Conservation (phyloP, 2,329 filamentous ascomycete genomes). For the Apiospora arundinis region DNA sequence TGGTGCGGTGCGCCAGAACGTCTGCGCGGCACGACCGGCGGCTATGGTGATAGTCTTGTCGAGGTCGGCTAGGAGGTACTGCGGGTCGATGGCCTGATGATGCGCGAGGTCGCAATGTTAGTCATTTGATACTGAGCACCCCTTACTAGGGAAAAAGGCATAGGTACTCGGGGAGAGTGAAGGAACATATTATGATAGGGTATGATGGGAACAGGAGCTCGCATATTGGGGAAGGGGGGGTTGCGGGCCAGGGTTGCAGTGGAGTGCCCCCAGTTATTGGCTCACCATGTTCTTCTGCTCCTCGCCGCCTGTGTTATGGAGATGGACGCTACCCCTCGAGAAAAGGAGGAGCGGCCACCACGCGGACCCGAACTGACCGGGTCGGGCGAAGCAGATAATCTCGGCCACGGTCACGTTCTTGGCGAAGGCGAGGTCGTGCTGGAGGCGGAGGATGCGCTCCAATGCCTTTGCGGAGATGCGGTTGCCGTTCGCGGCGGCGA, state of each 20-base stretch:
- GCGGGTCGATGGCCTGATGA: constrained; percentile 44
- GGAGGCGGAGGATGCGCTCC: constrained; percentile 48
- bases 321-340: constrained; percentile 48
- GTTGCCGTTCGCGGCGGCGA: constrained; percentile 36
- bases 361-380: constrained; percentile 37
- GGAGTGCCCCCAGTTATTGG: no score
- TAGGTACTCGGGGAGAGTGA: not conserved
- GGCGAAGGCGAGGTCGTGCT: constrained; percentile 56
- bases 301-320: constrained; percentile 43
- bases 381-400: constrained; percentile 31
- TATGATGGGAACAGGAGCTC: no score
- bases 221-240: not conserved
- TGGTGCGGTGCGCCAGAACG: constrained; percentile 41
- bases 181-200: no score
- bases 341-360: constrained; percentile 46
- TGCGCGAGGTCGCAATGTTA: not conserved
- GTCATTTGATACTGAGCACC: not conserved
- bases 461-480: constrained; percentile 41
- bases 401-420: constrained; percentile 53
- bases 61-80: constrained; percentile 44
- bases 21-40: constrained; percentile 37
- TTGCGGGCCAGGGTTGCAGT: not conserved
- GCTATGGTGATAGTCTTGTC: constrained; percentile 41
- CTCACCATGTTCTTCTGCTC: not conserved
- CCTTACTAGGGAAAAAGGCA: not conserved